phyloP scores from a whole-genome alignment of 2,329 filamentous ascomycete genomes.

The Sporothrix schenckii region DNA sequence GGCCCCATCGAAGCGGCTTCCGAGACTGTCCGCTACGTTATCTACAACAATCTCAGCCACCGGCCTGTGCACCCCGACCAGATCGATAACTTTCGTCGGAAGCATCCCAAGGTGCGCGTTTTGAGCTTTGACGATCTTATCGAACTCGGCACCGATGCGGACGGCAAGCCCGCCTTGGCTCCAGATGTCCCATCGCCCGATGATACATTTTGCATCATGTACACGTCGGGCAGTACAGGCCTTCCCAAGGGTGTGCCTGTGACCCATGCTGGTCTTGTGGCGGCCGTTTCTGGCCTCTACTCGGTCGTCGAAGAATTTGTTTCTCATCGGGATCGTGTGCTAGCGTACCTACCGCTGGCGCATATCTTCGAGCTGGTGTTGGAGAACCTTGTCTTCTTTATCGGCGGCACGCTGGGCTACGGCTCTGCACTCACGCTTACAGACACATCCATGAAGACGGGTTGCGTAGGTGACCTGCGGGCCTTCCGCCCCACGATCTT shows the following conservation, averaged over 20 bases:
- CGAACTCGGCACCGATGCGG: slow-evolving; percentile 61
- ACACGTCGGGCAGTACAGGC: slow-evolving; percentile 88
- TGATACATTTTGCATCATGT: slow-evolving; percentile 82
- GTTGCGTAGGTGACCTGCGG: slow-evolving; percentile 91
- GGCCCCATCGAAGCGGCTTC: slow-evolving; percentile 60
- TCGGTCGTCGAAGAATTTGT: slow-evolving; percentile 77
- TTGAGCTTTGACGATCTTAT: slow-evolving; percentile 60
- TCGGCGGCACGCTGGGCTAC: slow-evolving; percentile 91
- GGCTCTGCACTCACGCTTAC: slow-evolving; percentile 88
- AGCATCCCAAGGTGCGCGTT: slow-evolving; percentile 57
- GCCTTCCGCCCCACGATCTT: slow-evolving; percentile 88
- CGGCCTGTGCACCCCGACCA: slow-evolving; percentile 57
- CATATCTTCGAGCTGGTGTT: slow-evolving; percentile 97
- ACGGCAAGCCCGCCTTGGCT: slow-evolving; percentile 67
- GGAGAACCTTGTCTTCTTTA: slow-evolving; percentile 85
- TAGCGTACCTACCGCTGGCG: slow-evolving; percentile 90
- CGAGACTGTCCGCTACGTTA: slow-evolving; percentile 59
- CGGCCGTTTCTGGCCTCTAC: slow-evolving; percentile 80
- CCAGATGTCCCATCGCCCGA: slow-evolving; percentile 71
- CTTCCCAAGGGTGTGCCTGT: slow-evolving; percentile 86
- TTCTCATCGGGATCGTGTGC: slow-evolving; percentile 73
- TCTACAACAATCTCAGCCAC: slow-evolving; percentile 62
- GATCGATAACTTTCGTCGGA: slow-evolving; percentile 59
- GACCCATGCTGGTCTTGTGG: slow-evolving; percentile 77
- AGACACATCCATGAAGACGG: slow-evolving; percentile 74